Percentiles rank a stretch among this genome's conserved stretches.
These are phyloP conservation scores for Dryas drummondii DNA, from an alignment of 306 rosid species.

Conservation along the genomic window DNA sequence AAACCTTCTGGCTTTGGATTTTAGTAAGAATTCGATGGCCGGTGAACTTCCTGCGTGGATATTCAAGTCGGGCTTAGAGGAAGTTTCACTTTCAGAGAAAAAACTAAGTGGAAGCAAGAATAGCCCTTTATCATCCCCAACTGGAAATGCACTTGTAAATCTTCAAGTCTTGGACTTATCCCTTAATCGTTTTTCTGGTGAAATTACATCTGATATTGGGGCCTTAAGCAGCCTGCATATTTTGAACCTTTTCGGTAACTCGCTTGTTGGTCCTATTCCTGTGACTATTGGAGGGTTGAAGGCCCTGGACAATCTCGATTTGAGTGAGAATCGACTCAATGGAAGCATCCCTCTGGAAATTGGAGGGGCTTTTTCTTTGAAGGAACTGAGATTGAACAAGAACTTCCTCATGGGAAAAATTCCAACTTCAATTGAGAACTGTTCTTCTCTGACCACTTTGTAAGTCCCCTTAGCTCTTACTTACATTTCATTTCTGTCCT, in stretches of 20 bases:
- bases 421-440: slow-evolving; percentile 70
- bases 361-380: slow-evolving; percentile 62
- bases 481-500: slow-evolving; percentile 12
- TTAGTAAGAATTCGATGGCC: slow-evolving; percentile 63
- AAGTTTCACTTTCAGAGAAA: slow-evolving; percentile 51
- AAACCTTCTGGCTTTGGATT: slow-evolving; percentile 62
- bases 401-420: slow-evolving; percentile 66
- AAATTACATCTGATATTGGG: slow-evolving; percentile 55
- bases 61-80: slow-evolving; percentile 52
- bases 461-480: slow-evolving; percentile 49
- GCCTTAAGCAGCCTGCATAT: slow-evolving; percentile 58
- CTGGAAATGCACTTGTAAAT: slow-evolving; percentile 46
- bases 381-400: slow-evolving; percentile 61
- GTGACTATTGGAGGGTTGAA: slow-evolving; percentile 60
- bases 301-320: slow-evolving; percentile 57
- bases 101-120: slow-evolving; percentile 27
- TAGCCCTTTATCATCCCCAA: slow-evolving; percentile 30
- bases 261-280: slow-evolving; percentile 73
- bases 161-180: slow-evolving; percentile 80
- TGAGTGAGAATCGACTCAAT: slow-evolving; percentile 66
- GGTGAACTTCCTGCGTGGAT: slow-evolving; percentile 82
- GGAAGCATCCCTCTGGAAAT: slow-evolving; percentile 79
- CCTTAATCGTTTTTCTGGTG: slow-evolving; percentile 69
- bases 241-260: slow-evolving; percentile 69
- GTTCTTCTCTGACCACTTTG: slow-evolving; percentile 70